Evolutionary conservation across 139 green algal genomes (phyloP), one percentile per base, ranked within the genome.

Genomic region (Spirogloea muscicola): DNA sequence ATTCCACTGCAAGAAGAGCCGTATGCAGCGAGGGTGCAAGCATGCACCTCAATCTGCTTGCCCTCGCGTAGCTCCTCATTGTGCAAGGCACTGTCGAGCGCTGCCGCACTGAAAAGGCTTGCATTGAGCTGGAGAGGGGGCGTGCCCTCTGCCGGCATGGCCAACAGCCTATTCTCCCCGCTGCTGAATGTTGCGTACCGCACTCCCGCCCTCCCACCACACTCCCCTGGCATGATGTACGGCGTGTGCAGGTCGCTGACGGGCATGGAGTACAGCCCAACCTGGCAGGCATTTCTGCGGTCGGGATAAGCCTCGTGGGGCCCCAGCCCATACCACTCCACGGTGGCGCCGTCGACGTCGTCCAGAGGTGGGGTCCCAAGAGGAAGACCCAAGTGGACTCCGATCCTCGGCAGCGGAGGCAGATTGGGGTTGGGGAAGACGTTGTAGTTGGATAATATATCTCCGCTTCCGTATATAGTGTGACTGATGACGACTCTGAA

Each of bases 231-330:
- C 36, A 90, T 90, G 6, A 97, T 87, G 79, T 98, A 98, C 0
- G 92, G 92, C 68, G 82, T 66, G 51, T 94, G 88, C 0, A 69
- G 42, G 31, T 74, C 72, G 10, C 49, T n/a, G 9, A 64, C 66
- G 3, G 51, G 27, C 25, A 31, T 33, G 21, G 51, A 31, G 61
- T 82, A 80, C 27, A 39, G 33, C 18, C 69, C 75, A 6, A 79
- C 40, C 5, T 33, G 46, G n/a, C 68, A 89, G 1, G 74, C 79
- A 0, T 58, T 60, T 75, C 93, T 89, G 34, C 93, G 82, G 76
- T 98, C 93, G 6, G 82, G 76, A 84, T 98, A 98, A 83, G 86
- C 93, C 81, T 97, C 93, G 59, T 96, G 90, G 0, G 92, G 93
- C 1, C 93, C 93, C 1, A 77, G 49, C 6, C 93, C 93, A 43